A percentile compares a stretch with the other conserved stretches of the same genome.
phyloP scores from a whole-genome alignment of 441 rosid species.

The Brassica balearica region DNA sequence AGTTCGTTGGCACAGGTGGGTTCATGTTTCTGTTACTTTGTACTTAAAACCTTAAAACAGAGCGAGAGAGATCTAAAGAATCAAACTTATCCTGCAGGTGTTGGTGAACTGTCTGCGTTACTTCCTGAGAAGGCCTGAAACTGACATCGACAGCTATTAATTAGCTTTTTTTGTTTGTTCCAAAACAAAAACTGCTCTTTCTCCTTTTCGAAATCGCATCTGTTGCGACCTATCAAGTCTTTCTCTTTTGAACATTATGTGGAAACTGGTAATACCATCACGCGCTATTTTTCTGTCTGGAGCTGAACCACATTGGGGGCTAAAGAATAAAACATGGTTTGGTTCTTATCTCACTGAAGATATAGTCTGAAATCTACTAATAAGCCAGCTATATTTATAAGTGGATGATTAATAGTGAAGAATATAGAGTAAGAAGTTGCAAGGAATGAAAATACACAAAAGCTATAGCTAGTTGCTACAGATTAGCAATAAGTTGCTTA shows the following conservation, averaged over 20 bases:
- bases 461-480: too few species aligned
- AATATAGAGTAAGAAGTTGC: background rate
- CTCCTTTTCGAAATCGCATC: background rate
- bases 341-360: background rate
- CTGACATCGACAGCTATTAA: constrained; percentile 55
- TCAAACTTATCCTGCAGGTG: constrained; percentile 56
- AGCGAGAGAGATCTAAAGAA: too few species aligned
- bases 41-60: background rate
- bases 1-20: constrained; percentile 80
- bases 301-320: constrained; percentile 13
- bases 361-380: background rate
- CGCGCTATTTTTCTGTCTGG: background rate
- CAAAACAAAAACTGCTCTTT: background rate
- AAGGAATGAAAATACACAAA: constrained; percentile 1
- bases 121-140: constrained; percentile 91
- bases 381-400: background rate
- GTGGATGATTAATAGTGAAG: background rate
- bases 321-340: constrained; percentile 23
- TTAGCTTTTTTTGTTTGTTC: constrained; percentile 10
- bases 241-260: constrained; percentile 17
- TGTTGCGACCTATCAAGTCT: constrained; percentile 11
- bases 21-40: background rate
- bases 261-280: constrained; percentile 17
- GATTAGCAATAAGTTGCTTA: background rate
- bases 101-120: constrained; percentile 81